Evolutionary conservation across 495 filamentous ascomycete genomes (phyloP), one percentile per base, ranked within the genome.

Genomic region (Xylaria acuta): DNA sequence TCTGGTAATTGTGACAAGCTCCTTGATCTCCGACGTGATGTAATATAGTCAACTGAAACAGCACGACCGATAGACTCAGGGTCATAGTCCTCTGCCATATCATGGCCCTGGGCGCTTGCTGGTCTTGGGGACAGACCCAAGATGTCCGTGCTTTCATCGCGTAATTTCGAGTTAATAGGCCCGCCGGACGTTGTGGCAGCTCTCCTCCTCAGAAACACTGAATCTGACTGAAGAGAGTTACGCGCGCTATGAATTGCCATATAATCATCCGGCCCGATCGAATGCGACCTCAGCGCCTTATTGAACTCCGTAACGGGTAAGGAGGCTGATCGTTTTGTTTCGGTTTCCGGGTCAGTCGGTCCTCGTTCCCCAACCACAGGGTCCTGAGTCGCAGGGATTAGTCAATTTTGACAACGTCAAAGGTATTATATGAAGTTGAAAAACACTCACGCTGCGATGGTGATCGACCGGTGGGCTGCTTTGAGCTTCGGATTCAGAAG

Each of bases 41-140:
- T 75, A 43, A 64, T 72, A 58, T 76, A 80, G 70, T 87, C 84
- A 67, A 82, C 85, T 5, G 86, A 86, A 34, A 88, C 83, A 56
- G 87, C 87, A 30, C 85, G 84, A 38, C 87, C 87, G 25, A 88
- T 88, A 69, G 81, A 83, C 47, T 81, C 79, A 3, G 84, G 82
- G 62, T 86, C 81, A 4, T 83, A 80, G 2, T 80, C 80, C 20
- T 73, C 72, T 4, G 75, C 56, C 54, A 74, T 71, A 67, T 80
- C 81, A 40, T 86, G 83, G 6, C 82, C 85, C 27, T 87, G 85
- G 12, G 83, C 81, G 69, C 87, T 88, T 25, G 86, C 85, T 22
- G 87, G 87, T 38, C 87, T 80, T 3, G 87, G 87, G 5, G 86
- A 85, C 5, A 89, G 76, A 1, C 87, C 87, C 25, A 82, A 83